Percentiles rank a stretch among this genome's conserved stretches.
These are phyloP conservation scores for Coemansia interrupta DNA, from an alignment of 192 early-diverging fungal species.

Conservation along the genomic window DNA sequence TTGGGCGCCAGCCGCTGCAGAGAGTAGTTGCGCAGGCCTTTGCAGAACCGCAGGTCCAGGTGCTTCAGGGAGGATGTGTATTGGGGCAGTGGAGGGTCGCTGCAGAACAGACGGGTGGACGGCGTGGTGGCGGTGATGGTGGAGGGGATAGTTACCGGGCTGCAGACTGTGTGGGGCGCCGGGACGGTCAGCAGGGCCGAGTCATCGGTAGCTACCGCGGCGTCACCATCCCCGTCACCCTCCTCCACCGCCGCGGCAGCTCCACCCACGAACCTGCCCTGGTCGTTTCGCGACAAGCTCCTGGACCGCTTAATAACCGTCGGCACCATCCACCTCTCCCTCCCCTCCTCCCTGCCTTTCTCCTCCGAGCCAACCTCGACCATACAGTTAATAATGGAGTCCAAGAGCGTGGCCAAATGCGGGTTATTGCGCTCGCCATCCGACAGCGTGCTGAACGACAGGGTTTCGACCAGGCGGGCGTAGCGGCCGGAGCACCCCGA, in stretches of 20 bases:
- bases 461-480: constrained; percentile 29
- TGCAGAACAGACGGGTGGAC: neutral
- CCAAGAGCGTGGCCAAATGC: constrained; percentile 35
- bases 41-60: constrained; percentile 58
- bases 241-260: neutral
- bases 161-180: too few species aligned
- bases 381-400: constrained; percentile 41
- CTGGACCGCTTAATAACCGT: constrained; percentile 27
- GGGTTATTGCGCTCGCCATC: constrained; percentile 47
- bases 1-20: constrained; percentile 54
- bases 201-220: too few species aligned
- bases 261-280: neutral
- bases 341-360: neutral
- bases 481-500: constrained; percentile 20
- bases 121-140: neutral
- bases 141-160: too few species aligned
- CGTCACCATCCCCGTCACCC: neutral
- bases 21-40: constrained; percentile 58
- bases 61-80: constrained; percentile 40
- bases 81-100: neutral
- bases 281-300: constrained; percentile 31
- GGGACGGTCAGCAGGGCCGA: too few species aligned
- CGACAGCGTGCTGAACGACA: constrained; percentile 39
- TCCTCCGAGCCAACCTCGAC: constrained; percentile 2
- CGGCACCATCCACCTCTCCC: neutral